These are phyloP conservation scores for Zygosaccharomyces kombuchaensis DNA, from an alignment of 805 yeast genomes.

Conservation along the genomic window DNA sequence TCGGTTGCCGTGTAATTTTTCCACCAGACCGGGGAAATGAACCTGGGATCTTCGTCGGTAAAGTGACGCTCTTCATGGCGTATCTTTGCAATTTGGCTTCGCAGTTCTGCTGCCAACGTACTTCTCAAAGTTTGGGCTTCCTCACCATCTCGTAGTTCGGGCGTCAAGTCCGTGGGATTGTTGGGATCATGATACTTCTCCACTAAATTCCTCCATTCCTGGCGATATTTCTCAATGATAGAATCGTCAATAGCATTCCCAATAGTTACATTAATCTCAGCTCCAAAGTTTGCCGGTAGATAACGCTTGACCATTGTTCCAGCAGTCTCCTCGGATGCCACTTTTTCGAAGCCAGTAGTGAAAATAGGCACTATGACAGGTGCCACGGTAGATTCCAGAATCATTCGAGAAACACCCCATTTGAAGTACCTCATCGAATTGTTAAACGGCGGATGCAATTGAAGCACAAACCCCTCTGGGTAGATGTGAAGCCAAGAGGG, in stretches of 20 bases:
- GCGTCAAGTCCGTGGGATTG: constrained; percentile 54
- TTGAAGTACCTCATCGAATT: constrained; percentile 92
- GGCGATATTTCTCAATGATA: constrained; percentile 55
- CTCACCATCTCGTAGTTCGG: constrained; percentile 56
- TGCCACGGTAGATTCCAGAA: constrained; percentile 74
- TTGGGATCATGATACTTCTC: constrained; percentile 47
- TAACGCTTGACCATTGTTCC: constrained; percentile 51
- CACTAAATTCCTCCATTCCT: constrained; percentile 65
- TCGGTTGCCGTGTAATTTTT: constrained; percentile 55
- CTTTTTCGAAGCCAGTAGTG: constrained; percentile 78
- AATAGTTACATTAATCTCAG: constrained; percentile 61
- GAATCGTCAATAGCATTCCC: constrained; percentile 68
- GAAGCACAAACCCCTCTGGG: constrained; percentile 94
- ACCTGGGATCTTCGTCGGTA: constrained; percentile 62
- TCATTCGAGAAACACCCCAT: constrained; percentile 88
- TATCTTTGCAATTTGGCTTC: constrained; percentile 54
- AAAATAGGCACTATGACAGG: constrained; percentile 89
- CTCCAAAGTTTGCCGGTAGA: constrained; percentile 60
- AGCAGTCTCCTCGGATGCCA: constrained; percentile 70
- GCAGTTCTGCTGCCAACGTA: constrained; percentile 60
- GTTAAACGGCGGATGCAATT: constrained; percentile 68
- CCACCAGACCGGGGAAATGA: constrained; percentile 74
- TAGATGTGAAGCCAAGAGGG: constrained; percentile 91
- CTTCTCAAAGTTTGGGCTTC: constrained; percentile 67
- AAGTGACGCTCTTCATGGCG: constrained; percentile 41